Conservation (phyloP, 208 protist genomes). For the Acanthamoeba sp. region DNA sequence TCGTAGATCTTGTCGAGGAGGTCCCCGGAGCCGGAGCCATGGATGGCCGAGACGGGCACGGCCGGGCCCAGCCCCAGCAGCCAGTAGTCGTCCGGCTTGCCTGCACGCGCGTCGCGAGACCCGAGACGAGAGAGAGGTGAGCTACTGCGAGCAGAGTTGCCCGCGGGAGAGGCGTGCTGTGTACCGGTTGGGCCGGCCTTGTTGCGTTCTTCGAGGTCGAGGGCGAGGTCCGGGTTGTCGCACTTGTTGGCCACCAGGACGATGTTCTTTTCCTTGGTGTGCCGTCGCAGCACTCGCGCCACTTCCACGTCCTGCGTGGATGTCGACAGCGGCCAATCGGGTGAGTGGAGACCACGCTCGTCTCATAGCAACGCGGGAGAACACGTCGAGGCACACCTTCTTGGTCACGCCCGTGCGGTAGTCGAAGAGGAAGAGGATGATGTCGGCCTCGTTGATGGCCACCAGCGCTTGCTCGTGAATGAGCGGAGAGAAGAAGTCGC, state of each 20-base stretch:
- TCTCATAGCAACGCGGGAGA: background rate
- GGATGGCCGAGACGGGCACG: slow-evolving; percentile 43
- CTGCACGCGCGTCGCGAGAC: background rate
- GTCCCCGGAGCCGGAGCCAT: background rate
- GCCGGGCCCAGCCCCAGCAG: slow-evolving; percentile 16
- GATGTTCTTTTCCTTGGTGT: slow-evolving; percentile 35
- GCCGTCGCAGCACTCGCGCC: background rate
- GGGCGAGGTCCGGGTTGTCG: slow-evolving; percentile 2
- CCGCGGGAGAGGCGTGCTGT: no score
- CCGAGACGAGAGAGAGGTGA: no score
- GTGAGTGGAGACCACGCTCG: background rate
- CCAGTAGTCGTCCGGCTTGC: slow-evolving; percentile 42
- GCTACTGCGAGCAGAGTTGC: no score
- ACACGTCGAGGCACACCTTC: background rate
- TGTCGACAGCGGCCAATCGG: no score
- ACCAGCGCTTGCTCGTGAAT: slow-evolving; percentile 71
- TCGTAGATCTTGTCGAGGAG: slow-evolving; percentile 28
- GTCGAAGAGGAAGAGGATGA: slow-evolving; percentile 71
- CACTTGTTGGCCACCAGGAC: slow-evolving; percentile 62
- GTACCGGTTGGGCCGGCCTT: slow-evolving; percentile 15
- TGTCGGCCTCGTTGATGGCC: slow-evolving; percentile 68
- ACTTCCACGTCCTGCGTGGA: slow-evolving; percentile 30
- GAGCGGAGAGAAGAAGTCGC: slow-evolving; percentile 62
- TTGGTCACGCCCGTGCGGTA: slow-evolving; percentile 12
- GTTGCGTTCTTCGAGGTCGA: slow-evolving; percentile 42